phyloP scores from a whole-genome alignment of 768 basidiomycete species.

The Tulasnella sp. region DNA sequence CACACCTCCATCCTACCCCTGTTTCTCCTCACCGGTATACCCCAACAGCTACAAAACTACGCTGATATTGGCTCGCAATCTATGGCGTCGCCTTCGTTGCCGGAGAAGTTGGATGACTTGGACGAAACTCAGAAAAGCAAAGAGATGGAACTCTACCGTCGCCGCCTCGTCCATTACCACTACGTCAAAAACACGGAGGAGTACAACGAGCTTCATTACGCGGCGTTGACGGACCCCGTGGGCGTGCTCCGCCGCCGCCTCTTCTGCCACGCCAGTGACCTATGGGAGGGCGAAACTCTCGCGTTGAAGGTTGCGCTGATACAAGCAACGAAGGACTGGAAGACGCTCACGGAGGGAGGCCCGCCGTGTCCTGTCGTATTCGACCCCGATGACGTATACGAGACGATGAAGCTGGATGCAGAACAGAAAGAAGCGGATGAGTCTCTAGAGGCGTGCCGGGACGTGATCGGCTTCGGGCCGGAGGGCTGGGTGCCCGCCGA shows the following conservation, averaged over 20 bases:
- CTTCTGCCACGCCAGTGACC: conserved; percentile 35
- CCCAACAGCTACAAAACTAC: conserved; percentile 38
- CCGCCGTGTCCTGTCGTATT: conserved; percentile 39
- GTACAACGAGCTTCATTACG: conserved; percentile 38
- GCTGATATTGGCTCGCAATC: conserved; percentile 33
- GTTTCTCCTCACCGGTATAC: conserved; percentile 41
- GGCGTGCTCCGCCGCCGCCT: conserved; percentile 33
- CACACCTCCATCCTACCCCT: conserved; percentile 43
- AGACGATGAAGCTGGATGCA: conserved; percentile 33
- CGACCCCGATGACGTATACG: conserved; percentile 35
- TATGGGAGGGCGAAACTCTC: conserved; percentile 44
- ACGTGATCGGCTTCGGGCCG: conserved; percentile 28
- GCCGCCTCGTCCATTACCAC: conserved; percentile 42
- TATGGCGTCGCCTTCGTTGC: conserved; percentile 35
- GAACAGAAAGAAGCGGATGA: conserved; percentile 27
- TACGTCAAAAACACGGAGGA: conserved; percentile 37
- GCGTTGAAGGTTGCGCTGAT: conserved; percentile 39
- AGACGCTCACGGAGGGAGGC: conserved; percentile 31
- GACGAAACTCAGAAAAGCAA: conserved; percentile 29
- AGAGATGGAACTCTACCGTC: conserved; percentile 33
- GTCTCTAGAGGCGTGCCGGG: conserved; percentile 25
- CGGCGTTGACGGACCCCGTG: conserved; percentile 32
- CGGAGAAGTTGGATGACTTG: conserved; percentile 35
- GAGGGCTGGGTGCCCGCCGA: conserved; percentile 39
- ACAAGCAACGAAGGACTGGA: conserved; percentile 35